These are phyloP conservation scores for Planoprotostelium fungivorum DNA, from an alignment of 78 protist species.

Conservation along the genomic window DNA sequence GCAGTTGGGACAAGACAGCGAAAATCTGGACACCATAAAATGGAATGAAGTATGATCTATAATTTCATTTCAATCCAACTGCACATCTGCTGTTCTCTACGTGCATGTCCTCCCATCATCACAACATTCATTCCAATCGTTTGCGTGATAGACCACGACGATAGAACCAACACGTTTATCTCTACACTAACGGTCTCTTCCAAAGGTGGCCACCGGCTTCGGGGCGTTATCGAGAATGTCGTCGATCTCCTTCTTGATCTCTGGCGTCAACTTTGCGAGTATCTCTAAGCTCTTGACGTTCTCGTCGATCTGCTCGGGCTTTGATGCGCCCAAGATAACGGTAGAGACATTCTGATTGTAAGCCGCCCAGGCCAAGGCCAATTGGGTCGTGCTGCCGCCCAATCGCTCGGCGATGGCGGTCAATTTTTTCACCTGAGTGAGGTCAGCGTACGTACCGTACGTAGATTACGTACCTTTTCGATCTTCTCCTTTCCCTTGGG, in stretches of 20 bases:
- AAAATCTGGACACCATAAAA: too few species aligned
- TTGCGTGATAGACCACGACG: too few species aligned
- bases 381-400: conserved; percentile 28
- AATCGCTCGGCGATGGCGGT: conserved; percentile 32
- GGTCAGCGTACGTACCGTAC: background rate
- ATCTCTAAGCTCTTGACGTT: conserved; percentile 26
- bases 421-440: background rate
- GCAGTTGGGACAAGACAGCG: too few species aligned
- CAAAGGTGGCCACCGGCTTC: background rate
- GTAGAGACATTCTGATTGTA: conserved; percentile 29
- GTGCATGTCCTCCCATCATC: too few species aligned
- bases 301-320: conserved; percentile 17
- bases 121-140: too few species aligned
- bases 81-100: too few species aligned
- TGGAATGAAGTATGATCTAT: too few species aligned
- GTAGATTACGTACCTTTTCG: background rate
- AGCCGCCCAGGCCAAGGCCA: conserved; percentile 51
- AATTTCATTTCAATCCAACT: too few species aligned
- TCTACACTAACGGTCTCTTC: background rate
- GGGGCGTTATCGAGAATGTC: conserved; percentile 15
- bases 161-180: too few species aligned
- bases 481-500: background rate
- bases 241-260: conserved; percentile 31
- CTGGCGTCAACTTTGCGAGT: conserved; percentile 28
- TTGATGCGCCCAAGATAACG: conserved; percentile 45